Base-by-base conservation (phyloP, 2,329 filamentous ascomycete genomes). In the Pseudogymnoascus sp. region DNA sequence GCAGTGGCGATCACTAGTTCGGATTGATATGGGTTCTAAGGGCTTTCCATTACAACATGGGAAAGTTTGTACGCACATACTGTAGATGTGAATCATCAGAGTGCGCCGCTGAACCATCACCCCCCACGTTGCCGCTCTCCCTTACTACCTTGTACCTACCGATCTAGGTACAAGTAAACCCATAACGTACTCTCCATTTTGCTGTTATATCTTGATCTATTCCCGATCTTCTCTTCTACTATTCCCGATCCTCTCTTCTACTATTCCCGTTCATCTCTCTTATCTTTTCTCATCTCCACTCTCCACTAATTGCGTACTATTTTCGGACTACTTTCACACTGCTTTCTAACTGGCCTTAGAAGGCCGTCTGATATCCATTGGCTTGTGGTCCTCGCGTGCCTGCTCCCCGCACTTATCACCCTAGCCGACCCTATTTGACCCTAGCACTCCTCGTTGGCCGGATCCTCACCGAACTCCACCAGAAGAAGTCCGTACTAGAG, bases 201-300 rank as follows among this genome's bases (percentile, higher is more conserved):
- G 10, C 46, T 17, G 9, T 53, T 56, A 56, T 56, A 56, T 13
- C 46, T 37, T 37, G 33, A 15, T 37, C 11, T 37, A 37, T 37
- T 50, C 26, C 9, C 15, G 3, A 50, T 19, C n/a, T 42, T 11
- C 29, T 31, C 29, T 9, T 17, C n/a, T 40, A 19, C 40, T 42
- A 21, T 50, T 50, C 42, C 42, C 44, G 44, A 29, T 17, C 15
- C 1, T 17, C 26, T 11, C 21, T 31, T 53, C 23, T 31, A 31
- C 46, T 53, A 53, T 19, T 56, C n/a, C 46, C 46, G 46, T 11
- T 56, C 46, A 56, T 56, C 46, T 56, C 46, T n/a, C 46, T 56
- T 56, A 56, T 56, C 46, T 31, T 33, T 31, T 31, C 46, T 53
- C 46, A 53, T 53, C 46, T 53, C 46, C 46, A 53, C 46, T 53